These are phyloP conservation scores for Eucalyptus grandis DNA, from an alignment of 345 rosid species.

Conservation along the genomic window DNA sequence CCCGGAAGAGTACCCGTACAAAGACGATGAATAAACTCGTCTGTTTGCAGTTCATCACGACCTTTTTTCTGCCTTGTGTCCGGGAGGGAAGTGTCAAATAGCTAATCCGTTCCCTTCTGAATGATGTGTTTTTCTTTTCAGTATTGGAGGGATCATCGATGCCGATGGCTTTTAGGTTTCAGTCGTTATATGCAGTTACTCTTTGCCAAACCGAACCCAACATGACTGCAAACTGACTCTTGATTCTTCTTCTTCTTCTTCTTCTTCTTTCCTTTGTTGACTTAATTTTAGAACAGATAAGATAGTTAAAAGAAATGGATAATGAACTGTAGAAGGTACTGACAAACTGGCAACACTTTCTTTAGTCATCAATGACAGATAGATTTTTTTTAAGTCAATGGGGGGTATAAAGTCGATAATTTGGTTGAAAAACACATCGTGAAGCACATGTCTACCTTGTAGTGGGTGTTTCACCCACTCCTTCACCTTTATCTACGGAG, in stretches of 20 bases:
- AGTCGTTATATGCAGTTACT: not conserved
- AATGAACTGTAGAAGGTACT: not conserved
- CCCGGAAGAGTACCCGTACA: conserved; percentile 88
- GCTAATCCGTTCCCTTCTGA: not conserved
- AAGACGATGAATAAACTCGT: conserved; percentile 64
- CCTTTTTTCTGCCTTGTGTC: not conserved
- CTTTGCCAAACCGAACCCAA: not conserved
- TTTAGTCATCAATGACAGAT: not conserved
- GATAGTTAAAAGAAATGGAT: not conserved
- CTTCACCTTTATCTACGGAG: accelerated
- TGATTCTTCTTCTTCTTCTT: not conserved
- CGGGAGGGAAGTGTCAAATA: not conserved
- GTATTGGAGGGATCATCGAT: not conserved
- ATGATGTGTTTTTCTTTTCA: not conserved
- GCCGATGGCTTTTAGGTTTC: not conserved
- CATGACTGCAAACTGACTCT: not conserved
- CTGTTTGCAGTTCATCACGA: not conserved
- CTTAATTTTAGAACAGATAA: not conserved
- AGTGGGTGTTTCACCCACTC: too few species aligned
- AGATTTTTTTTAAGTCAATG: not conserved
- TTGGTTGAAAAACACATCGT: accelerated
- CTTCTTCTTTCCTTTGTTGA: not conserved
- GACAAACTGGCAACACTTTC: not conserved
- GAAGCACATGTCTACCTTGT: too few species aligned
- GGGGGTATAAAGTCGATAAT: too few species aligned